Base-by-base conservation (phyloP, 139 green algal species). In the Tetradesmus lagerheimii region DNA sequence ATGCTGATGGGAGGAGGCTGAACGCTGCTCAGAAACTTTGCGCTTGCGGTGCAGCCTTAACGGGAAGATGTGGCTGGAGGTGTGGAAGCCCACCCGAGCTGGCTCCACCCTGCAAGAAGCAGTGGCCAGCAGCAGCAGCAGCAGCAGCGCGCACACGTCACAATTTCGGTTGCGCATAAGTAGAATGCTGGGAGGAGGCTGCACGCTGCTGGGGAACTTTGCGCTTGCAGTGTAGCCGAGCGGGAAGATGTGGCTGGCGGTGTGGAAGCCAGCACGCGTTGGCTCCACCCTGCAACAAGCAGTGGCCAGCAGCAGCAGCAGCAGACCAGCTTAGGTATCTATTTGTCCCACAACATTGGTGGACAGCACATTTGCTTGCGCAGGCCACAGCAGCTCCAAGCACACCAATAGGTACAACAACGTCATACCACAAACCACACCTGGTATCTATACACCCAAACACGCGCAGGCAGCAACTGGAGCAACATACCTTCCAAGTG, bases 51-150 rank as follows among this genome's bases (percentile, higher is more conserved):
- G 29, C 31, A 77, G 35, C 83, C 83, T n/a, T 4, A 80, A 35
- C 0, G 83, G 83, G 25, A 80, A 88, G 37, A 88, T 88, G 38
- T 50, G 37, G 27, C 15, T 20, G 27, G 25, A 4, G 62, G 11
- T 88, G 64, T 88, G 83, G 64, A 88, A 88, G 38, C 37, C 38
- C 1, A 64, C 12, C 4, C 64, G 83, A 14, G 14, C 4, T 5
- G 83, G 25, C 8, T 88, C 83, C 29, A 88, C 18, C 64, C 83
- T 79, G 71, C n/a, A n/a, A n/a, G n/a, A n/a, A n/a, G n/a, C n/a
- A n/a, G n/a, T n/a, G n/a, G 57, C 8, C 57, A 76, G 66, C 66
- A 76, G 66, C 18, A 76, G 66, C 29, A 34, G 29, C 29, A 12
- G 66, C 16, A 34, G 18, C 11, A 31, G 66, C 8, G 47, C 20